Conservation (phyloP, 441 rosid genomes). For the Gossypium davidsonii region DNA sequence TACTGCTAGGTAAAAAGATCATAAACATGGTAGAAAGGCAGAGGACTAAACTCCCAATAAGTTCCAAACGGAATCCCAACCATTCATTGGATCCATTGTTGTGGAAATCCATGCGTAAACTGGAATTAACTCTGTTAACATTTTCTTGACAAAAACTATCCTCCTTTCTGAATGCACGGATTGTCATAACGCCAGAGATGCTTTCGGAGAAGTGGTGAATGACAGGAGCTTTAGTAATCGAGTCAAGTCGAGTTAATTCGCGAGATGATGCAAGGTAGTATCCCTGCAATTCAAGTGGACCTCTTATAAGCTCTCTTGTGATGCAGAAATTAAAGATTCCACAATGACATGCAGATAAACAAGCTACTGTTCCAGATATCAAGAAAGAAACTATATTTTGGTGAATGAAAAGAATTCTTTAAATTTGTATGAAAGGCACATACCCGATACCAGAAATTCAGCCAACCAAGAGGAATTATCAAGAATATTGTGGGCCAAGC, state of each 20-base stretch:
- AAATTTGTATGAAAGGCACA: constrained; percentile 10
- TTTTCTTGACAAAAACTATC: constrained; percentile 55
- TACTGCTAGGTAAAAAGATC: constrained; percentile 72
- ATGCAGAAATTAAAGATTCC: not conserved
- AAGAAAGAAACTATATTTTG: not conserved
- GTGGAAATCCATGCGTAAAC: constrained; percentile 79
- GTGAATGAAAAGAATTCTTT: not conserved
- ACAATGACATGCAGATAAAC: not conserved
- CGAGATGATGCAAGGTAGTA: constrained; percentile 81
- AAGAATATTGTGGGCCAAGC: constrained; percentile 90
- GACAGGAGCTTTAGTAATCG: constrained; percentile 88
- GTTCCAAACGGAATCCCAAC: constrained; percentile 90
- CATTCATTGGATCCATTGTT: constrained; percentile 86
- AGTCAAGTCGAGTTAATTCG: constrained; percentile 82
- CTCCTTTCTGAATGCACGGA: constrained; percentile 62
- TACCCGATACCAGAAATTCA: constrained; percentile 87
- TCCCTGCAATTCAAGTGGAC: constrained; percentile 34
- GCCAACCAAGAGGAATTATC: constrained; percentile 77
- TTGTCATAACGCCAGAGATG: constrained; percentile 82
- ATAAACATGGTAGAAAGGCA: constrained; percentile 76
- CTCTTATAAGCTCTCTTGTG: not conserved
- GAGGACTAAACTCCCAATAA: constrained; percentile 72
- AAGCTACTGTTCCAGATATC: not conserved
- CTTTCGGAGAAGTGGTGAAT: constrained; percentile 96
- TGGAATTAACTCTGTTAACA: constrained; percentile 56